Evolutionary conservation across 225 moss, liverwort and hornwort genomes (phyloP), one percentile per base, ranked within the genome.

Genomic region (Pseudoscleropodium purum): DNA sequence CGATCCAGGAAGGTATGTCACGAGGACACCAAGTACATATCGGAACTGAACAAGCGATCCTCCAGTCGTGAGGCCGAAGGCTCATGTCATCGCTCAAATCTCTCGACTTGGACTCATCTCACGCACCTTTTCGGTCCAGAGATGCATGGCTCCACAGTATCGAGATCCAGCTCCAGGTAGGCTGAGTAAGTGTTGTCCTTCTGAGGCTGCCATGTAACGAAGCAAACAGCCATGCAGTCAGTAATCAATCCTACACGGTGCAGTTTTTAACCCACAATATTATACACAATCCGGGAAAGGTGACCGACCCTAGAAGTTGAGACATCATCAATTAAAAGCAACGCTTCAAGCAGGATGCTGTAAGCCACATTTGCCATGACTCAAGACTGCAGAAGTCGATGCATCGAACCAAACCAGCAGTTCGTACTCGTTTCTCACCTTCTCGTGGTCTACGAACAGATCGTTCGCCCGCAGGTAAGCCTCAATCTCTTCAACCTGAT

Each of bases 81-180:
- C 75, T 56, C 72, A 83, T 86, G 36, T 85, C 85, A 75, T 85
- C 66, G 49, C 62, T 84, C 76, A 87, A 80, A 81, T n/a, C 81
- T 39, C 61, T 67, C 29, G 33, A 82, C 60, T 86, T 75, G 18
- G 37, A 91, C 70, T 75, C 75, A 23, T 90, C 73, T 66, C 79
- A 86, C 87, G 51, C 78, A 97, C 98, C 97, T 93, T 91, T 99
- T 99, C 49, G 98, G 98, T 80, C 98, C 98, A 92, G 98, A 99
- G 33, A 99, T 29, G 83, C 94, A 99, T 70, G 98, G 97, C 91
- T 95, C 96, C 81, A 99, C 98, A 34, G 95, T 92, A 66, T 87
- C 87, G 27, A 99, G 96, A 87, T 99, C 96, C 90, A 99, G 93
- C 84, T 94, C 91, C 95, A 99, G 80, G 89, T 95, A 99, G 26